Conservation (phyloP, 257 asterid species). For the Asclepias syriaca region DNA sequence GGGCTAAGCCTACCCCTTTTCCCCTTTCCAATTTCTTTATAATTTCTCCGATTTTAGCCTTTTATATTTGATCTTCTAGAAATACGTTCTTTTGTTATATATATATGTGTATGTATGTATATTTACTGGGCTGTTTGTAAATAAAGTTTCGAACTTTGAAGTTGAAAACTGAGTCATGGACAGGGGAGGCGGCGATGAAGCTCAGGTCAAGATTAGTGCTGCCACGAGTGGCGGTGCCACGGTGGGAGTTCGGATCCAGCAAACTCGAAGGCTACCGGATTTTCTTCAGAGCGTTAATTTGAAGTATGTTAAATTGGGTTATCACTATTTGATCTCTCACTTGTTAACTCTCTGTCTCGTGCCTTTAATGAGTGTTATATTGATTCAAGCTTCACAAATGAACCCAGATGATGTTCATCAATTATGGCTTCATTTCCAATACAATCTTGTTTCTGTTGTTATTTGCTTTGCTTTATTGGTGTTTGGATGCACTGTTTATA, state of each 20-base stretch:
- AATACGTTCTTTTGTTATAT: not conserved
- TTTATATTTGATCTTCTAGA: not conserved
- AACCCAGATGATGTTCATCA: conserved; percentile 64
- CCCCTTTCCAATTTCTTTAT: not conserved
- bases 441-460: conserved; percentile 57
- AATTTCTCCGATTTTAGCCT: not conserved
- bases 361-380: conserved; percentile 50
- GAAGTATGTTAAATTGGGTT: conserved; percentile 79
- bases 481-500: conserved; percentile 66
- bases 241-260: conserved; percentile 65
- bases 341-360: conserved; percentile 56
- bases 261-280: conserved; percentile 61
- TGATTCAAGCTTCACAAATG: conserved; percentile 59
- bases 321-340: conserved; percentile 76
- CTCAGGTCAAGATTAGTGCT: conserved; percentile 3
- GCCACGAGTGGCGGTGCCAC: conserved; percentile 19
- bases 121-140: not conserved
- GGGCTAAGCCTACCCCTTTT: too few species aligned
- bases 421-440: conserved; percentile 59
- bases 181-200: conserved; percentile 40
- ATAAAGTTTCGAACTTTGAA: not conserved
- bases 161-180: conserved; percentile 30
- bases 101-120: too few species aligned
- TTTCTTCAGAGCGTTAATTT: conserved; percentile 75
- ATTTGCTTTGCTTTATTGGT: conserved; percentile 57